Percentiles rank a stretch among this genome's conserved stretches.
phyloP scores from a whole-genome alignment of 805 yeast genomes.

The Starmerella gropengiesseri region DNA sequence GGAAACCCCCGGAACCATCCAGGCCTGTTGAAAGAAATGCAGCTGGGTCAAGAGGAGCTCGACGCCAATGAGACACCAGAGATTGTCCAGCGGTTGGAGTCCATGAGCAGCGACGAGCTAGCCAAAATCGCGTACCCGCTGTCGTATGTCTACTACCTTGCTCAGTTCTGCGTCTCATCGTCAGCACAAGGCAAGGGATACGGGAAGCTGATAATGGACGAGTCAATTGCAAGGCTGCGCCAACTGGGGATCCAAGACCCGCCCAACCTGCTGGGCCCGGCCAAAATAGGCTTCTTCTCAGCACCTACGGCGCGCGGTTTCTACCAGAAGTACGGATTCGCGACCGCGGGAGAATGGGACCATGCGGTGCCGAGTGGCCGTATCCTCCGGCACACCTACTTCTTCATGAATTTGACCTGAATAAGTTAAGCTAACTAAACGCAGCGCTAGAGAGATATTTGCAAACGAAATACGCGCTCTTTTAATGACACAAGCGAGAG shows the following conservation, averaged over 20 bases:
- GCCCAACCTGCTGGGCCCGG: conserved; percentile 14
- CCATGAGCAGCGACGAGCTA: conserved; percentile 8
- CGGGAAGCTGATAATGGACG: conserved; percentile 12
- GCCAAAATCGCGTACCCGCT: conserved; percentile 8
- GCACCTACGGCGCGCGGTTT: conserved; percentile 15
- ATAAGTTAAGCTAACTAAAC: background rate
- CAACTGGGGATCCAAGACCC: conserved; percentile 9
- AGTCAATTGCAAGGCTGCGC: conserved; percentile 2
- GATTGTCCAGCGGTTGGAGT: conserved; percentile 2
- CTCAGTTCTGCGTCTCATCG: conserved; percentile 4
- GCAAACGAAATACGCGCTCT: no score
- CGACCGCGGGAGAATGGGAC: conserved; percentile 5
- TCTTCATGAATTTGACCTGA: conserved; percentile 15
- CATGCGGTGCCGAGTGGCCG: conserved; percentile 9
- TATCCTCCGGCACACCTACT: conserved; percentile 10
- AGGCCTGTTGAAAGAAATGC: conserved; percentile 8
- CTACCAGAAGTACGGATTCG: conserved; percentile 17
- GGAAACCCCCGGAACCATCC: conserved; percentile 5
- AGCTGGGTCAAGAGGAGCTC: conserved; percentile 6
- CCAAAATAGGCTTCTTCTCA: conserved; percentile 19
- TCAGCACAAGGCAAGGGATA: conserved; percentile 16
- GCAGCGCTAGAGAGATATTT: no score
- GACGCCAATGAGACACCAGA: conserved; percentile 3
- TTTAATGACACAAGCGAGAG: no score
- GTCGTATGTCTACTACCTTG: conserved; percentile 5